These are phyloP conservation scores for Speleostelium caveatum DNA, from an alignment of 78 protist genomes.

Conservation along the genomic window DNA sequence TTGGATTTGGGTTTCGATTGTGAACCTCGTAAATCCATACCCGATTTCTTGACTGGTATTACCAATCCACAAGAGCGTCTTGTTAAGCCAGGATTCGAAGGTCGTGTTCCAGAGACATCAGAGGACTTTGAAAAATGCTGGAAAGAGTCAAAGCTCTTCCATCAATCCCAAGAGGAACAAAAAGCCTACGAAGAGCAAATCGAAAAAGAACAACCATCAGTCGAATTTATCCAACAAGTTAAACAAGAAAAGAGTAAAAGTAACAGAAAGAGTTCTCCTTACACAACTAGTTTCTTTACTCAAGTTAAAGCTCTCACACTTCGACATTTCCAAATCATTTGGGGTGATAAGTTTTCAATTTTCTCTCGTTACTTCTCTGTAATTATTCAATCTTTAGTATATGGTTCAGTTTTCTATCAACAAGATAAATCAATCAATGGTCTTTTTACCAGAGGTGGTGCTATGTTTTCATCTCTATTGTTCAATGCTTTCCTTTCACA, in stretches of 20 bases:
- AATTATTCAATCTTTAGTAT: constrained; percentile 54
- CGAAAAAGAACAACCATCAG: constrained; percentile 30
- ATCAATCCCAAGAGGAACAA: background rate
- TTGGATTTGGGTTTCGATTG: constrained; percentile 69
- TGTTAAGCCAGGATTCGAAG: constrained; percentile 57
- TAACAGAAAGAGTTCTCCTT: background rate
- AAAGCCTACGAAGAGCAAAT: constrained; percentile 10
- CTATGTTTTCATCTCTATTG: constrained; percentile 25
- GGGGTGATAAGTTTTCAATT: constrained; percentile 34
- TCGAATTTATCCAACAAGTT: constrained; percentile 27
- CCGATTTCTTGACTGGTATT: constrained; percentile 71
- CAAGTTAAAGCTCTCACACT: constrained; percentile 1
- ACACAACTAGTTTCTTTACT: background rate
- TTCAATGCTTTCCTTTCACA: constrained; percentile 67
- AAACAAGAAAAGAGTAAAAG: background rate
- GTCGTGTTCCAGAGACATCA: constrained; percentile 63
- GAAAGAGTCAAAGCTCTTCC: constrained; percentile 19
- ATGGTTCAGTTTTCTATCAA: constrained; percentile 55
- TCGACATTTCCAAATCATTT: background rate
- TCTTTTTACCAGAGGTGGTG: constrained; percentile 67
- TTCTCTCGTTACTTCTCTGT: constrained; percentile 14
- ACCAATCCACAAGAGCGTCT: constrained; percentile 73
- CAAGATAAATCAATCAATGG: constrained; percentile 13
- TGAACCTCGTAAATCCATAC: constrained; percentile 68
- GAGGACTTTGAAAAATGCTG: constrained; percentile 44